Percentiles rank a stretch among this genome's conserved stretches.
These are phyloP conservation scores for Lyophyllum shimeji DNA, from an alignment of 768 basidiomycete species.

Conservation along the genomic window DNA sequence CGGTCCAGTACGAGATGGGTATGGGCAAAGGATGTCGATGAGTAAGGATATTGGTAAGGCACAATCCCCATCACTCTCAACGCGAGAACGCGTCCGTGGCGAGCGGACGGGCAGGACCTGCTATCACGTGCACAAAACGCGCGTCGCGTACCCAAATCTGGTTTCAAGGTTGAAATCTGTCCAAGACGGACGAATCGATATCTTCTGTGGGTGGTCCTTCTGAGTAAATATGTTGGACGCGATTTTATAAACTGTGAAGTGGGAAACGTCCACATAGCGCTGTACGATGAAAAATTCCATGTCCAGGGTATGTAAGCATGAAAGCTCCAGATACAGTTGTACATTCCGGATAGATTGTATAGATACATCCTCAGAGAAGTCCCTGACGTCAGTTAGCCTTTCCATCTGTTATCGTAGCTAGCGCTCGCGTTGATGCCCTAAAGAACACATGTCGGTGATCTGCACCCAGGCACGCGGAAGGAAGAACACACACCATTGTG, in stretches of 20 bases:
- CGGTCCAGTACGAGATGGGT: neutral
- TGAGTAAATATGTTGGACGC: too few species aligned
- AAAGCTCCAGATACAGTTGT: neutral
- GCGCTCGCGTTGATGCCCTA: constrained; percentile 43
- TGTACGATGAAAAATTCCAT: neutral
- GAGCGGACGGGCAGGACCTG: neutral
- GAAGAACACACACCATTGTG: constrained; percentile 41
- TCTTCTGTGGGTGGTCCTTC: too few species aligned
- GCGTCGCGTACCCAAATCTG: too few species aligned
- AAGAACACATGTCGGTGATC: neutral
- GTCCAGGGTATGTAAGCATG: neutral
- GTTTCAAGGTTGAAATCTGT: too few species aligned
- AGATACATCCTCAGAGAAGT: neutral
- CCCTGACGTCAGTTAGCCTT: constrained; percentile 22
- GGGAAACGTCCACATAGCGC: neutral
- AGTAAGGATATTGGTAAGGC: neutral
- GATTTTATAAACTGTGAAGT: too few species aligned
- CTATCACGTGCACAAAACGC: neutral
- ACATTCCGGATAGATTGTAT: neutral
- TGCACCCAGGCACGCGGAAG: neutral
- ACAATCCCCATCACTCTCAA: neutral
- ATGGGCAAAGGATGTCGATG: neutral
- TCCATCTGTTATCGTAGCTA: constrained; percentile 35
- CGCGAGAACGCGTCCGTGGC: neutral
- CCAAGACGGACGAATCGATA: neutral